phyloP scores from a whole-genome alignment of 202 grass and related monocot genomes.

The Setaria viridis region DNA sequence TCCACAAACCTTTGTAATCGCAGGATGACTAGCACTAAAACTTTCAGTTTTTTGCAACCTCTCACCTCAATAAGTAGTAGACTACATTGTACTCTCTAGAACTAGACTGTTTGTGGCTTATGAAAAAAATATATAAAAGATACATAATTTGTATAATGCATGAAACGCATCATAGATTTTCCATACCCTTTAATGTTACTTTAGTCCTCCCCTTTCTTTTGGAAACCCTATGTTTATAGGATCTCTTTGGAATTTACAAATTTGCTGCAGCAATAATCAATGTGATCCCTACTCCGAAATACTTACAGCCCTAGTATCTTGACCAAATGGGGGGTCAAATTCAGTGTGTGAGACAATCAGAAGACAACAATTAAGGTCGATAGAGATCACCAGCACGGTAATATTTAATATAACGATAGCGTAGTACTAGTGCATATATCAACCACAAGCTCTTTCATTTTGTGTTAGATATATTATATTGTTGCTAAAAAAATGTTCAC shows the following conservation, averaged over 20 bases:
- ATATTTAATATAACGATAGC: not conserved
- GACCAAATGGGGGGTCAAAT: not conserved
- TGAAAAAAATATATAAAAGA: not conserved
- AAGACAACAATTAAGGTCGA: not conserved
- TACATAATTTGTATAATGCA: not conserved
- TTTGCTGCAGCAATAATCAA: not conserved
- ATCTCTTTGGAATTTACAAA: not conserved
- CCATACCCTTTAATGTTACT: not conserved
- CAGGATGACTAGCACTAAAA: not conserved
- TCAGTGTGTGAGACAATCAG: not conserved
- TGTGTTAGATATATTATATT: not conserved
- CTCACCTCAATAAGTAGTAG: not conserved
- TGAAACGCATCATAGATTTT: not conserved
- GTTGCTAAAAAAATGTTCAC: not conserved
- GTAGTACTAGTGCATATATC: not conserved
- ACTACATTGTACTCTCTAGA: not conserved
- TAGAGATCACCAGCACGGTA: not conserved
- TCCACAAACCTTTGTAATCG: not conserved
- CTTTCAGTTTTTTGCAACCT: not conserved
- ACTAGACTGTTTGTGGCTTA: not conserved
- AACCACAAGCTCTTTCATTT: not conserved
- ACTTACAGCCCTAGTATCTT: not conserved
- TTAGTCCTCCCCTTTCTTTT: not conserved
- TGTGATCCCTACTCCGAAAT: not conserved
- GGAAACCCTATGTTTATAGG: not conserved